Evolutionary conservation across 192 early-diverging fungal genomes (phyloP).

Genomic region (Backusella westeae): DNA sequence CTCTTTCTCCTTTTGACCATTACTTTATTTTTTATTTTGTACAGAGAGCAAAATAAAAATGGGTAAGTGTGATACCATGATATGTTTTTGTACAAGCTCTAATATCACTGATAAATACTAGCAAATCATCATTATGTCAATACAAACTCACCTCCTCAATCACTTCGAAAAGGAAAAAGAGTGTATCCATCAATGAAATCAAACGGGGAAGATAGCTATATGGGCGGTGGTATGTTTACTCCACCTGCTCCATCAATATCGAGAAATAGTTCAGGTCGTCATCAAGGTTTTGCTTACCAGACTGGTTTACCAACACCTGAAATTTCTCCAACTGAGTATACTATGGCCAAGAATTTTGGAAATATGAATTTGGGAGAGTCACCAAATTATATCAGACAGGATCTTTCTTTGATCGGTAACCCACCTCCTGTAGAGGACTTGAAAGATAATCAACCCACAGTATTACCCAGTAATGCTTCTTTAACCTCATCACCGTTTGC

Average conservation of each 20-base stretch:
- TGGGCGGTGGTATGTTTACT: not conserved
- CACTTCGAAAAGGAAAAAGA: not conserved
- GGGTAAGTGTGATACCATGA: not conserved
- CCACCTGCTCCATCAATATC: not conserved
- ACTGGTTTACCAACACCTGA: not conserved
- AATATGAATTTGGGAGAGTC: not conserved
- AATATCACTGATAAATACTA: not conserved
- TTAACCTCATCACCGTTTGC: conserved; percentile 3
- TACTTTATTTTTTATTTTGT: not conserved
- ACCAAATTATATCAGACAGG: not conserved
- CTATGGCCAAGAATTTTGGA: not conserved
- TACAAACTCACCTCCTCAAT: not conserved
- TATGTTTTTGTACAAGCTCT: not conserved
- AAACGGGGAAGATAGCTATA: not conserved
- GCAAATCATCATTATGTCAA: not conserved
- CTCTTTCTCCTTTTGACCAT: not conserved
- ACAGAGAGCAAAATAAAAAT: not conserved
- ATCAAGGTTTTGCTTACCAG: not conserved
- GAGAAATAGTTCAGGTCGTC: not conserved
- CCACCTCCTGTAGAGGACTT: conserved; percentile 45
- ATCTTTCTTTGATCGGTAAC: conserved; percentile 43
- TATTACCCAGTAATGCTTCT: conserved; percentile 36
- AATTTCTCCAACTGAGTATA: not conserved
- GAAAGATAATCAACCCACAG: conserved; percentile 36
- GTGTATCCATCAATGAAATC: not conserved